A percentile compares a stretch with the other conserved stretches of the same genome.
phyloP scores from a whole-genome alignment of 2,329 filamentous ascomycete species.

The Trichophyton schoenleinii region DNA sequence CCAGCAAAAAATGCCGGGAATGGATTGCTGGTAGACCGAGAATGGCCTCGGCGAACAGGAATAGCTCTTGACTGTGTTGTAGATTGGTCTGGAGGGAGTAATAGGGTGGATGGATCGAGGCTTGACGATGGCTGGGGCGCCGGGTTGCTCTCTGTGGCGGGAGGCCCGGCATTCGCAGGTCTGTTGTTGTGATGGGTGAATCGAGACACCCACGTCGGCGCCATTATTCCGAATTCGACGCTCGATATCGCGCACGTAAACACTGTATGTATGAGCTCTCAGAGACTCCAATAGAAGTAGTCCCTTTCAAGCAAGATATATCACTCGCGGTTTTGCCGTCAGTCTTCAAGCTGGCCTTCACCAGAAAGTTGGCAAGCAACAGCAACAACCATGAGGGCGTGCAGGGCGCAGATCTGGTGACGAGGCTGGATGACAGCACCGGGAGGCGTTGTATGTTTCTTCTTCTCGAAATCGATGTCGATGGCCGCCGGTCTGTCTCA shows the following conservation, averaged over 20 bases:
- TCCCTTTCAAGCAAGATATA: not conserved
- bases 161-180: not conserved
- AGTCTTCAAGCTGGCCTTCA: not conserved
- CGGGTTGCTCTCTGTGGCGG: not conserved
- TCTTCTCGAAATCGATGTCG: not conserved
- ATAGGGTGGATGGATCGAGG: not conserved
- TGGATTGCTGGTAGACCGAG: constrained; percentile 66
- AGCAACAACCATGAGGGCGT: not conserved
- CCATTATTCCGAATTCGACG: not conserved
- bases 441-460: not conserved
- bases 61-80: not conserved
- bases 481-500: not conserved
- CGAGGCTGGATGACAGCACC: not conserved
- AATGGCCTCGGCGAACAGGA: constrained; percentile 30
- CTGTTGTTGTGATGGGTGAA: not conserved
- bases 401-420: not conserved
- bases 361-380: not conserved
- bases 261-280: too few species aligned
- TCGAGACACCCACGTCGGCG: not conserved
- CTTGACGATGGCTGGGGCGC: not conserved
- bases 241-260: too few species aligned
- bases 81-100: not conserved
- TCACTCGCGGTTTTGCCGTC: not conserved
- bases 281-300: not conserved
- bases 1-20: constrained; percentile 58